Evolutionary conservation across 2,329 filamentous ascomycete genomes (phyloP).

Genomic region (Alternaria postmessia): DNA sequence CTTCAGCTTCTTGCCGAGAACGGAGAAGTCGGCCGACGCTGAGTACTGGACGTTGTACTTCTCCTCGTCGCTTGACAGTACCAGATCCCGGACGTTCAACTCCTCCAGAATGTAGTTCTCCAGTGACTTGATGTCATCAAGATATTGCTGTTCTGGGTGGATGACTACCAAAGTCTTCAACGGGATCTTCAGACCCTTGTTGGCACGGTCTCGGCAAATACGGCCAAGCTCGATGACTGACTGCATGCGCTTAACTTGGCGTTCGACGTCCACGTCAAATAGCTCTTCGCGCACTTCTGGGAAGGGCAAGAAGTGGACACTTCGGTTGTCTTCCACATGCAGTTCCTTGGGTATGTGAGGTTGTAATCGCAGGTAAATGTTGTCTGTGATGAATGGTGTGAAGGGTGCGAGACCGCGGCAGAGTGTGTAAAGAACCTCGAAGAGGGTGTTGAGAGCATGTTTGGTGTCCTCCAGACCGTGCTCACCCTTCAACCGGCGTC

Average conservation of each 20-base stretch:
- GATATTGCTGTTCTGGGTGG: slow-evolving; percentile 80
- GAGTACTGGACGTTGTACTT: slow-evolving; percentile 94
- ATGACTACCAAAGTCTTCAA: slow-evolving; percentile 90
- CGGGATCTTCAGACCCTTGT: slow-evolving; percentile 88
- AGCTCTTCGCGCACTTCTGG: slow-evolving; percentile 88
- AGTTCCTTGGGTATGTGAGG: slow-evolving; percentile 80
- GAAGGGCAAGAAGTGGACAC: slow-evolving; percentile 91
- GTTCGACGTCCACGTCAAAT: slow-evolving; percentile 85
- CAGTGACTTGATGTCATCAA: slow-evolving; percentile 85
- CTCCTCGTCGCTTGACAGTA: slow-evolving; percentile 85
- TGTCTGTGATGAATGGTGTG: slow-evolving; percentile 93
- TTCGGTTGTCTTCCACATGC: slow-evolving; percentile 75
- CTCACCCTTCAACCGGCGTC: slow-evolving; percentile 89
- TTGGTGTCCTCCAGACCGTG: slow-evolving; percentile 84
- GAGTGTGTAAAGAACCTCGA: slow-evolving; percentile 90
- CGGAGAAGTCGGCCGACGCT: slow-evolving; percentile 89
- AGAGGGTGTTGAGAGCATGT: slow-evolving; percentile 91
- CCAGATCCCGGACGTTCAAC: slow-evolving; percentile 85
- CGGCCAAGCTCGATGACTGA: slow-evolving; percentile 91
- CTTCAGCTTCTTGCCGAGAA: slow-evolving; percentile 95
- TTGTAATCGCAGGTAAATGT: slow-evolving; percentile 85
- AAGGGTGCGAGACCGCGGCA: slow-evolving; percentile 91
- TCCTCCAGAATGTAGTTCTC: slow-evolving; percentile 92
- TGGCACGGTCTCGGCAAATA: slow-evolving; percentile 83
- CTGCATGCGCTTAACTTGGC: slow-evolving; percentile 90